phyloP scores from a whole-genome alignment of 2,329 filamentous ascomycete species.

The Ophiocordyceps camponoti-leonardi region DNA sequence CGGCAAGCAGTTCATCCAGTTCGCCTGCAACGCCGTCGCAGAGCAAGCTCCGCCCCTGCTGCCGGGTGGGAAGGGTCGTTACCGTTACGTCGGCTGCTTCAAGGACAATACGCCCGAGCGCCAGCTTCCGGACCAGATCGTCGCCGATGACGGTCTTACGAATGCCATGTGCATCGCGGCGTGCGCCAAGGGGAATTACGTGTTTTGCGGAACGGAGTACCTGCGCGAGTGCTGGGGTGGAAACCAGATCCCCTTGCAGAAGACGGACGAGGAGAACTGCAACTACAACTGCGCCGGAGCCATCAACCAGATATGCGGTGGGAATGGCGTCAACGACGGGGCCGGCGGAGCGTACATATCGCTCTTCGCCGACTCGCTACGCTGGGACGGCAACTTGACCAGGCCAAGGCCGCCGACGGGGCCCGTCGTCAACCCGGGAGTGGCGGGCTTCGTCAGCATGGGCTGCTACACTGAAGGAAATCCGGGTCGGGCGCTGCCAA shows the following conservation, averaged over 20 bases:
- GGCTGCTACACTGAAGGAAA: constrained; percentile 21
- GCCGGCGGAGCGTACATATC: constrained; percentile 25
- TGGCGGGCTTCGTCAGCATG: constrained; percentile 16
- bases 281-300: constrained; percentile 33
- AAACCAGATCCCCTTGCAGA: constrained; percentile 22
- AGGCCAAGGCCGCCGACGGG: constrained; percentile 5
- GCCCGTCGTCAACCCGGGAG: constrained; percentile 20
- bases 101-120: constrained; percentile 37
- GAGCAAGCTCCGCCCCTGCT: constrained; percentile 34
- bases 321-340: constrained; percentile 20
- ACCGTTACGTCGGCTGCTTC: constrained; percentile 36
- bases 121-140: constrained; percentile 26
- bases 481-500: constrained; percentile 13
- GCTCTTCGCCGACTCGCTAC: constrained; percentile 22
- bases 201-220: constrained; percentile 32
- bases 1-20: constrained; percentile 34
- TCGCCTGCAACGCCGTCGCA: constrained; percentile 31
- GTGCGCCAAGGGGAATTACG: constrained; percentile 16
- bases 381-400: constrained; percentile 12
- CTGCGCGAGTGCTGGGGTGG: constrained; percentile 37
- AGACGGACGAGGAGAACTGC: constrained; percentile 28
- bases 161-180: constrained; percentile 26
- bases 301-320: constrained; percentile 33
- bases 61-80: constrained; percentile 25
- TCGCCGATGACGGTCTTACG: constrained; percentile 22